A percentile compares a stretch with the other conserved stretches of the same genome.
Conservation (phyloP, 805 yeast genomes). For the Lipomyces oligophaga region DNA sequence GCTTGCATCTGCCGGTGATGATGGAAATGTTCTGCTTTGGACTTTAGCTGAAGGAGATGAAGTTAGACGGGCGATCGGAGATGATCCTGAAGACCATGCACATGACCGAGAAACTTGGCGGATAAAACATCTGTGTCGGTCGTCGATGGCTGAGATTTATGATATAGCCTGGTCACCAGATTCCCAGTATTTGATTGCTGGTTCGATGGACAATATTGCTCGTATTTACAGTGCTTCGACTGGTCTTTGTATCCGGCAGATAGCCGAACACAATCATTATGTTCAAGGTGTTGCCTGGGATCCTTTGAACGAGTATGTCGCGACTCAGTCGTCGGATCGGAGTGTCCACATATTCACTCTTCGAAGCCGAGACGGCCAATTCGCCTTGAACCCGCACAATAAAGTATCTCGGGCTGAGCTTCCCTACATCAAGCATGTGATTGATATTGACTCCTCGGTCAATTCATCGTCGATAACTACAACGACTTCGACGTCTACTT, state of each 20-base stretch:
- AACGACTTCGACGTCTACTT: neutral
- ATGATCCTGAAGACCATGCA: slow-evolving; percentile 23
- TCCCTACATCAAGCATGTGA: slow-evolving; percentile 38
- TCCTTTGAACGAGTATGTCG: slow-evolving; percentile 69
- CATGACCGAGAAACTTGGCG: slow-evolving; percentile 66
- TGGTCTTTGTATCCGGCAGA: slow-evolving; percentile 56
- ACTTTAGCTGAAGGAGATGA: slow-evolving; percentile 35
- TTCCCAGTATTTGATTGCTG: slow-evolving; percentile 69
- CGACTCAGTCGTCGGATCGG: slow-evolving; percentile 88
- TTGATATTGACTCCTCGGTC: slow-evolving; percentile 10
- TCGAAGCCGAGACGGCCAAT: slow-evolving; percentile 35
- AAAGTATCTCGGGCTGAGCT: slow-evolving; percentile 57
- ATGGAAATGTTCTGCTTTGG: slow-evolving; percentile 87
- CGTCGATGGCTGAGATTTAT: slow-evolving; percentile 72
- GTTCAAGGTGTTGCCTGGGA: slow-evolving; percentile 98
- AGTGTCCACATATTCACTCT: slow-evolving; percentile 66
- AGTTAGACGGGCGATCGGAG: slow-evolving; percentile 20
- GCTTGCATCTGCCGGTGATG: slow-evolving; percentile 92
- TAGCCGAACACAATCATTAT: slow-evolving; percentile 76
- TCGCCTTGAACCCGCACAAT: slow-evolving; percentile 41
- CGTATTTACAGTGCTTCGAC: slow-evolving; percentile 58
- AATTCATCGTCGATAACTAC: neutral
- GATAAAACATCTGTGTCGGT: slow-evolving; percentile 54
- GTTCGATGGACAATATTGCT: slow-evolving; percentile 84
- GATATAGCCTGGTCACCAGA: slow-evolving; percentile 94